phyloP scores from a whole-genome alignment of 768 basidiomycete genomes.

The Amanita pallidorosea region DNA sequence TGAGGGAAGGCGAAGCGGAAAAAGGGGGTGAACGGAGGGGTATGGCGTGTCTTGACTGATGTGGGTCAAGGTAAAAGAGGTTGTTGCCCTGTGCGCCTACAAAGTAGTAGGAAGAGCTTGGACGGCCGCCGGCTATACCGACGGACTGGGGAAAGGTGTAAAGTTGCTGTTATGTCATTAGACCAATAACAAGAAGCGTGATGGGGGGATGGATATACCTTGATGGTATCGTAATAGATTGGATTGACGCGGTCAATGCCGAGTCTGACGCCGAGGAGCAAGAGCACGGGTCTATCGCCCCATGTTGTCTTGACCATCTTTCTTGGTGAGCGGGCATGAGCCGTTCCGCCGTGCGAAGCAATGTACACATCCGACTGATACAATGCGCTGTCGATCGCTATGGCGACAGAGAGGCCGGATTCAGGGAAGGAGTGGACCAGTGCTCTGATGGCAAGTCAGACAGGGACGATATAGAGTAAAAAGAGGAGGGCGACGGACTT shows the following conservation, averaged over 20 bases:
- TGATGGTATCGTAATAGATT: constrained; percentile 77
- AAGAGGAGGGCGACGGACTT: constrained; percentile 42
- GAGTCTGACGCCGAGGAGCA: constrained; percentile 78
- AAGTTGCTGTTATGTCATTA: constrained; percentile 40
- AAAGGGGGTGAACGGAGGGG: constrained; percentile 42
- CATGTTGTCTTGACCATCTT: constrained; percentile 31
- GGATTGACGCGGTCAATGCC: constrained; percentile 94
- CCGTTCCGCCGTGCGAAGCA: constrained; percentile 43
- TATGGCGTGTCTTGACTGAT: constrained; percentile 68
- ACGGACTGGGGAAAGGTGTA: constrained; percentile 94
- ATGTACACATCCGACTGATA: constrained; percentile 81
- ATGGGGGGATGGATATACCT: constrained; percentile 18
- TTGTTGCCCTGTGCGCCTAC: constrained; percentile 86
- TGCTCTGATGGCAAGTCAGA: constrained; percentile 30
- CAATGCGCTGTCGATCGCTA: constrained; percentile 74
- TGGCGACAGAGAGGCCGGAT: constrained; percentile 68
- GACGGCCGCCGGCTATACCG: constrained; percentile 93
- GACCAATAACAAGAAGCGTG: background rate
- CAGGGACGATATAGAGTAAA: background rate
- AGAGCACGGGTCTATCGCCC: constrained; percentile 78
- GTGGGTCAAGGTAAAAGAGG: constrained; percentile 75
- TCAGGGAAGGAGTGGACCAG: constrained; percentile 74
- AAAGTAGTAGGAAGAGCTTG: constrained; percentile 97
- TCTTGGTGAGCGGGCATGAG: constrained; percentile 16
- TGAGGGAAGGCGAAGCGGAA: background rate